Base-by-base conservation (phyloP, 164 flowering plant genomes). In the Stephania japonica region DNA sequence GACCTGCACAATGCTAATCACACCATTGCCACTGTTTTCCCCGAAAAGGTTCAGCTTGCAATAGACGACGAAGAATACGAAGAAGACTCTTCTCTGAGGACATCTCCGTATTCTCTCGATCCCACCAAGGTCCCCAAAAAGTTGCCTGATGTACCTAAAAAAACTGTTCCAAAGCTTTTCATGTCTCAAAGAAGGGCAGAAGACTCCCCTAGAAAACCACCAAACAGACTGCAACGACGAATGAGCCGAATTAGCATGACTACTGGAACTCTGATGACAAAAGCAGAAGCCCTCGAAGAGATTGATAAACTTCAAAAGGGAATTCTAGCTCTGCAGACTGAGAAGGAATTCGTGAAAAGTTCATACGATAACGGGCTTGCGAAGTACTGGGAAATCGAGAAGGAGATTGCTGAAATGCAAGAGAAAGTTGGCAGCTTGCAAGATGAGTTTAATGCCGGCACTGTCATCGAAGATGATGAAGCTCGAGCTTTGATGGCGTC, bases 1-100 rank as follows among this genome's bases (percentile, higher is more conserved):
- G 96, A 92, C 62, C 77, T 94, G 5, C 97, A 94, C 70, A 88
- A 79, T 68, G 97, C 96, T 14, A 92, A 92, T 70, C 83, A 87
- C 65, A 88, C 96, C n/a, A 86, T 94, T 66, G 98, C 97, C 18
- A 72, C 88, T 1, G 88, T 85, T 26, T 92, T 80, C 74, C 98
- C 98, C 0, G 98, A 90, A 41, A 86, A 86, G 75, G 84, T 87
- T 70, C 90, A 83, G 56, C 73, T 83, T 42, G 69, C 78, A 1
- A 75, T 87, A 76, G 93, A 87, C 24, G 89, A 82, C 8, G 94
- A 87, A 6, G 86, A 86, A 21, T 88, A 84, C 32, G 83, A 80
- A 42, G 69, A 85, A 42, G 83, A 79, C 42, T 67, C 49, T 63
- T 25, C 24, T 19, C 23, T 69, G 4, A 67, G 42, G 23, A 32